Evolutionary conservation across 257 asterid genomes (phyloP).

Genomic region (Thymus quinquecostatus): DNA sequence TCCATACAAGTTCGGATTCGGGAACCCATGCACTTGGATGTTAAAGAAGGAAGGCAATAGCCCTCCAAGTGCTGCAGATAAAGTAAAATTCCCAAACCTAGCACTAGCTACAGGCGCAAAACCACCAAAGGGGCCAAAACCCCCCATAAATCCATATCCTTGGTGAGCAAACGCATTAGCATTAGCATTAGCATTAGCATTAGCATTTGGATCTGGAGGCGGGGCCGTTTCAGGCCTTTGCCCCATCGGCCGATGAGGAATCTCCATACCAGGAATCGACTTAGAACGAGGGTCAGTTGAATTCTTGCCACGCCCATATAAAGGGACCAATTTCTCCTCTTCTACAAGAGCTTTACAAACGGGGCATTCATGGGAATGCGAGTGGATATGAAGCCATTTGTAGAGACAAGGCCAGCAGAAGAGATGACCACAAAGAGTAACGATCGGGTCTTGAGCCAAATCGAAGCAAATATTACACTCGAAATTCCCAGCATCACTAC

Average conservation of each 20-base stretch:
- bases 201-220: slow-evolving; percentile 47
- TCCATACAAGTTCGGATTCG: slow-evolving; percentile 56
- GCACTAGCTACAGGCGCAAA: slow-evolving; percentile 54
- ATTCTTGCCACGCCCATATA: slow-evolving; percentile 68
- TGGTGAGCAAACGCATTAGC: slow-evolving; percentile 49
- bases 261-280: slow-evolving; percentile 59
- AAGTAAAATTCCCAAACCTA: slow-evolving; percentile 54
- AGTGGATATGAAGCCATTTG: slow-evolving; percentile 66
- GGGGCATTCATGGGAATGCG: slow-evolving; percentile 59
- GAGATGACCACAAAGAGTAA: slow-evolving; percentile 74
- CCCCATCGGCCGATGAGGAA: slow-evolving; percentile 60
- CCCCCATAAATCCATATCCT: slow-evolving; percentile 53
- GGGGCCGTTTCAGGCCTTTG: slow-evolving; percentile 68
- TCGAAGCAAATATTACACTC: slow-evolving; percentile 77
- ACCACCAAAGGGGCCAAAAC: slow-evolving; percentile 54
- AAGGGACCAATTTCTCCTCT: slow-evolving; percentile 66
- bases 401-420: slow-evolving; percentile 80
- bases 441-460: slow-evolving; percentile 71
- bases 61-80: slow-evolving; percentile 56
- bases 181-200: slow-evolving; percentile 45
- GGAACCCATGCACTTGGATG: slow-evolving; percentile 56
- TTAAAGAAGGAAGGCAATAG: slow-evolving; percentile 55
- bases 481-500: slow-evolving; percentile 63
- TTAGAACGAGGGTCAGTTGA: slow-evolving; percentile 70
- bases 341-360: slow-evolving; percentile 68